Base-by-base conservation (phyloP, 2,329 filamentous ascomycete species). In the Aspergillus spinulosporus region DNA sequence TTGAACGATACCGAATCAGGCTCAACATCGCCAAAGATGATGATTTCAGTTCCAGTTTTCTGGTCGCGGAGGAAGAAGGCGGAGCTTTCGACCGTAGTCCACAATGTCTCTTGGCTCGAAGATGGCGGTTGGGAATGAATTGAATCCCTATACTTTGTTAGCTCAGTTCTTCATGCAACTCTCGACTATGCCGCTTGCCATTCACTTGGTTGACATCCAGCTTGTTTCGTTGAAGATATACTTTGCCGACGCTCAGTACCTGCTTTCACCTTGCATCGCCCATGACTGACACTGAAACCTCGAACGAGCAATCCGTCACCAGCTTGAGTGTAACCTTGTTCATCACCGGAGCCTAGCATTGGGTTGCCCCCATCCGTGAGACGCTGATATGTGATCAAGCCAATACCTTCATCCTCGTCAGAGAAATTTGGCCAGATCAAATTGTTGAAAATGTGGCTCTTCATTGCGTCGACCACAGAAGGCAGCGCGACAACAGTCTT, bases 351-450 rank as follows among this genome's bases (percentile, higher is more conserved):
- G 1, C 92, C 92, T 4, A 96, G 79, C 28, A 90, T 87, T 1
- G 89, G 86, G 58, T 93, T 94, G 2, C 93, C 93, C 8, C 92
- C 93, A 69, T 97, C 92, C 4, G 90, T 87, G 7, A 99, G 80
- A 12, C 94, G 85, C 71, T 92, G 87, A 65, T 96, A 97, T 0
- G 91, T 96, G 34, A 99, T 86, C 29, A 99, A 82, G 0, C 94
- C 94, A 3, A 92, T 92, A 26, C 94, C 94, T 34, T 92, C 92
- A 71, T 96, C 94, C 75, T 99, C 94, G 68, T 99, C 93, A 0
- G 91, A 95, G 40, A 99, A 77, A 64, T 99, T 99, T 0, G 94
- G 94, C 94, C 94, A 99, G 53, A 97, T 96, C 56, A 96, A 79
- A 68, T 97, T 95, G 74, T 99, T 99, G 79, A 99, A 99, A 58